Evolutionary conservation across 2,329 filamentous ascomycete genomes (phyloP).

Genomic region (Endoconidiophora laricicola): DNA sequence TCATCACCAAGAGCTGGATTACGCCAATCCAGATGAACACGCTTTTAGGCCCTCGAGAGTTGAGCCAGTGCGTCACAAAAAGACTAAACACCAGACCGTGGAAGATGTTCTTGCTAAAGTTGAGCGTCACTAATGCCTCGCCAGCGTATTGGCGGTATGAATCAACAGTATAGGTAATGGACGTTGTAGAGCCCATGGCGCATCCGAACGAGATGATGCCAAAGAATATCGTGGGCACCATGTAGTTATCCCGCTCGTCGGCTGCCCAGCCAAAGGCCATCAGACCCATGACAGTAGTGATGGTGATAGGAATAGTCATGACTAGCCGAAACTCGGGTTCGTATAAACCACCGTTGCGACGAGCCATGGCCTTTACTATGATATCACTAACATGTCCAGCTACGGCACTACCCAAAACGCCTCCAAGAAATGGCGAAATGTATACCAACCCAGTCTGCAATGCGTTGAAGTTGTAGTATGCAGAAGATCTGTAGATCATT

Average conservation of each 20-base stretch:
- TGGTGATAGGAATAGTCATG: conserved; percentile 65
- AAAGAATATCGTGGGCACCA: conserved; percentile 87
- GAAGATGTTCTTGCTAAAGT: conserved; percentile 86
- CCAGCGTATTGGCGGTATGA: conserved; percentile 86
- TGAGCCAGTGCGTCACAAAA: conserved; percentile 76
- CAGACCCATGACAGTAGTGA: conserved; percentile 68
- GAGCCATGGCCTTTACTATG: conserved; percentile 66
- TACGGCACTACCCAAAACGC: conserved; percentile 77
- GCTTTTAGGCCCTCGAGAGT: conserved; percentile 52
- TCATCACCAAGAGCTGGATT: conserved; percentile 62
- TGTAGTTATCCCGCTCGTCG: conserved; percentile 58
- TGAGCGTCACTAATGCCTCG: conserved; percentile 84
- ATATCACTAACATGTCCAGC: conserved; percentile 78
- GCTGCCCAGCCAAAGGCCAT: conserved; percentile 97
- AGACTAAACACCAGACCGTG: conserved; percentile 80
- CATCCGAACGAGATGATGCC: conserved; percentile 86
- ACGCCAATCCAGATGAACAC: conserved; percentile 74
- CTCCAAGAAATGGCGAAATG: conserved; percentile 76
- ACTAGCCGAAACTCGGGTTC: conserved; percentile 86
- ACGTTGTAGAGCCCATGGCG: conserved; percentile 72
- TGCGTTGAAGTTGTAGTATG: conserved; percentile 63
- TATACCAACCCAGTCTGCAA: conserved; percentile 76
- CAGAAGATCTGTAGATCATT: conserved; percentile 54
- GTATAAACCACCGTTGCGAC: conserved; percentile 80
- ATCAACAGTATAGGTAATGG: conserved; percentile 89